Conservation (phyloP, 805 yeast genomes). For the Maudiozyma saulgeensis region DNA sequence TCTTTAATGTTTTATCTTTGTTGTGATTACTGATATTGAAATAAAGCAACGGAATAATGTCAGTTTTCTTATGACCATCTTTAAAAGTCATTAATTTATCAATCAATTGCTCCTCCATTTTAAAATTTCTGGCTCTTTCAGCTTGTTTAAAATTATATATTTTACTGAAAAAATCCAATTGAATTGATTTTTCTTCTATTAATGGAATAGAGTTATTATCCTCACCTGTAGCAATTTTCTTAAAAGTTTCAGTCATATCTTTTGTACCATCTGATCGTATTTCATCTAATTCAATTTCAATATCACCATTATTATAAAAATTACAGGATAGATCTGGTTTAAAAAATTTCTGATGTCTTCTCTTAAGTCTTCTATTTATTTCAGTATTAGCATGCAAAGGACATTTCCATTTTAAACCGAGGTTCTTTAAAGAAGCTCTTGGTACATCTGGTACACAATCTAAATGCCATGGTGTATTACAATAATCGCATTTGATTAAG, state of each 20-base stretch:
- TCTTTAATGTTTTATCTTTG: constrained; percentile 14
- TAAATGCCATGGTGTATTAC: constrained; percentile 76
- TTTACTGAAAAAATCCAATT: constrained; percentile 22
- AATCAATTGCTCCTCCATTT: constrained; percentile 27
- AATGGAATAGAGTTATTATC: constrained; percentile 14
- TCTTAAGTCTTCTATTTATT: constrained; percentile 32
- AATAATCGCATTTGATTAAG: constrained; percentile 72
- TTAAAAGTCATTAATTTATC: constrained; percentile 19
- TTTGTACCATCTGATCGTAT: constrained; percentile 22
- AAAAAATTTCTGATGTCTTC: constrained; percentile 39
- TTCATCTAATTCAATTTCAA: constrained; percentile 45
- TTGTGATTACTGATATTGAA: constrained; percentile 30
- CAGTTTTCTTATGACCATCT: constrained; percentile 1
- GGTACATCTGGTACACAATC: constrained; percentile 75
- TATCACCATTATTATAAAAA: constrained; percentile 43
- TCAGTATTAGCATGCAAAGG: constrained; percentile 56
- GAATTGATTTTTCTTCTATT: constrained; percentile 20
- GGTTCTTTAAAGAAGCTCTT: constrained; percentile 55
- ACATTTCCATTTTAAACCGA: constrained; percentile 82
- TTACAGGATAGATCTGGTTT: constrained; percentile 50
- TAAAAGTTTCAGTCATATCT: constrained; percentile 13
- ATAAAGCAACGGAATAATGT: constrained; percentile 26
- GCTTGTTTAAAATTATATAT: constrained; percentile 33
- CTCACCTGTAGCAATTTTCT: constrained; percentile 6
- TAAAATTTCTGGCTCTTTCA: constrained; percentile 27